Conservation (phyloP, 441 rosid genomes). For the Hura crepitans region DNA sequence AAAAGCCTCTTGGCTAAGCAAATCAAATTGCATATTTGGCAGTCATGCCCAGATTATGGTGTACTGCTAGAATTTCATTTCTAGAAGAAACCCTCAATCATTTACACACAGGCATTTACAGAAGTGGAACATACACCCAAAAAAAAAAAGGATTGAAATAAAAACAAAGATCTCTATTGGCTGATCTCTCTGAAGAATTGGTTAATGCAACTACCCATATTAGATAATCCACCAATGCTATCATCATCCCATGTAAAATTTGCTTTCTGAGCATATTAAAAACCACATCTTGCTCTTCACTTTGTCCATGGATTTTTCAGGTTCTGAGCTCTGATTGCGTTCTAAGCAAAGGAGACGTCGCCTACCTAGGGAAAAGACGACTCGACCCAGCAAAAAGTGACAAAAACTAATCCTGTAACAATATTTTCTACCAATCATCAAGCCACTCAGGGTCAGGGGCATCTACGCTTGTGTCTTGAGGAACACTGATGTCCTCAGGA, state of each 20-base stretch:
- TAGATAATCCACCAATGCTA: conserved; percentile 11
- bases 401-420: not conserved
- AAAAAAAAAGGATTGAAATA: not conserved
- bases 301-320: not conserved
- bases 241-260: no score
- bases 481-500: conserved; percentile 26
- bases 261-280: conserved; percentile 9
- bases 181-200: conserved; percentile 33
- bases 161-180: conserved; percentile 2
- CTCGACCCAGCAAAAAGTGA: not conserved
- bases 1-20: not conserved
- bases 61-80: conserved; percentile 21
- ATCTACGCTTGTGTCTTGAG: conserved; percentile 40
- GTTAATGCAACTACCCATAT: conserved; percentile 26
- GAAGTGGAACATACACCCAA: conserved; percentile 10
- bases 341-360: not conserved
- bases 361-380: conserved; percentile 16
- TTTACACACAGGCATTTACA: conserved; percentile 43
- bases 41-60: no score
- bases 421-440: conserved; percentile 61
- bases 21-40: conserved; percentile 4
- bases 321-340: not conserved
- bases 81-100: conserved; percentile 23
- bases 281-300: conserved; percentile 1
- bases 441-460: conserved; percentile 76